Conservation (phyloP, 345 rosid genomes). For the Rhodomyrtus tomentosa region DNA sequence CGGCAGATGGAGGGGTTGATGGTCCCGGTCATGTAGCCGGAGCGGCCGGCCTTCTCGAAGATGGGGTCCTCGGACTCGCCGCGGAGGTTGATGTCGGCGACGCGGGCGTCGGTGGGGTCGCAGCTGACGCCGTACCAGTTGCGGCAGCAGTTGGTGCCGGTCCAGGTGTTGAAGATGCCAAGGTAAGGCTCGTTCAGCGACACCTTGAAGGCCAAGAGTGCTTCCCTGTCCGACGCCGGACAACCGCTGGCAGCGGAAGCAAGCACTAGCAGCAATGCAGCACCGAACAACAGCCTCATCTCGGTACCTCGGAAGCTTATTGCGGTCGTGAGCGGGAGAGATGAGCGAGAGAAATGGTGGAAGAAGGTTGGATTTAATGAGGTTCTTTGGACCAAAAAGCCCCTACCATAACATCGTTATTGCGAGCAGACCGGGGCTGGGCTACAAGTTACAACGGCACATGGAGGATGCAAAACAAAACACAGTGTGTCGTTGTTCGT, state of each 20-base stretch:
- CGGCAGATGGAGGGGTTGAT: slow-evolving; percentile 62
- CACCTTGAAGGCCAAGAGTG: slow-evolving; percentile 49
- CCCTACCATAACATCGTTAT: background rate
- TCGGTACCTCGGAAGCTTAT: too few species aligned
- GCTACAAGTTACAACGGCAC: background rate
- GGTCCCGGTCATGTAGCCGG: slow-evolving; percentile 82
- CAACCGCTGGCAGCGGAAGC: slow-evolving; percentile 23
- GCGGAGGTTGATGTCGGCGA: slow-evolving; percentile 68
- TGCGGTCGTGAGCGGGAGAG: background rate
- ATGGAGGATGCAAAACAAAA: background rate
- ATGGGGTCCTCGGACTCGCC: slow-evolving; percentile 93
- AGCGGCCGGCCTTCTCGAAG: slow-evolving; percentile 54
- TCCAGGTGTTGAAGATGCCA: slow-evolving; percentile 73
- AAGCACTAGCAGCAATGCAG: background rate
- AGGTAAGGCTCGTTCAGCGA: slow-evolving; percentile 58
- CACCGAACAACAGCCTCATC: background rate
- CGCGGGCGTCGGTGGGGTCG: slow-evolving; percentile 52
- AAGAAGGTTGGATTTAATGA: background rate
- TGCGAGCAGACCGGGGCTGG: background rate
- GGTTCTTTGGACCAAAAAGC: background rate
- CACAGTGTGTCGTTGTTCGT: too few species aligned
- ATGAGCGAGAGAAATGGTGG: background rate
- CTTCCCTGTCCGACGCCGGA: slow-evolving; percentile 43
- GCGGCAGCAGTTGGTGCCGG: slow-evolving; percentile 50
- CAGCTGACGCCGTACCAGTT: slow-evolving; percentile 83